Evolutionary conservation across 2,329 filamentous ascomycete genomes (phyloP), one percentile per base, ranked within the genome.

Genomic region (Colletotrichum sp.): DNA sequence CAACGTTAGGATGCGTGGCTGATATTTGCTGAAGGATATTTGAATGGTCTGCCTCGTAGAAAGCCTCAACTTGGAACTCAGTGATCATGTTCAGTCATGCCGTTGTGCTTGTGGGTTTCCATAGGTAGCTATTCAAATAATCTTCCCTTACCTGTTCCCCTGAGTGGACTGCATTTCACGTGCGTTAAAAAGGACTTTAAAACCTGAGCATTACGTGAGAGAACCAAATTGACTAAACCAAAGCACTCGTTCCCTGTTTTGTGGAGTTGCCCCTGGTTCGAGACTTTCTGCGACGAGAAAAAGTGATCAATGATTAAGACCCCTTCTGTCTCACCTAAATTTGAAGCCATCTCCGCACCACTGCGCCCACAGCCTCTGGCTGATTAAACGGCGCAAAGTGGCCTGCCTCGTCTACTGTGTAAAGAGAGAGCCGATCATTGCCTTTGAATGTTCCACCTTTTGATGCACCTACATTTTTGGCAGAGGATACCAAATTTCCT

Each of bases 301-400:
- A 32, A 39, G 9, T n/a, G 1, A 12, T 48, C 18, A 12, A 4
- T 22, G 18, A 4, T 0, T 7, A 9, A 2, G 43, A 4, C 10
- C 0, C 3, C 10, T 48, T 48, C 18, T 13, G 0, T 48, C 43
- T 4, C 1, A 0, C 5, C 39, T 48, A 48, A 0, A 2, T 48
- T 1, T 48, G n/a, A 48, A 48, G n/a, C 43, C 43, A 48, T 0
- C 2, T 48, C 0, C 43, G n/a, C 43, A 48, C 43, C n/a, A 48
- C 43, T 0, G 43, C 43, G 43, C 43, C 43, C n/a, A 48, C 43
- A 22, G 43, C 43, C 10, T 48, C 43, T 22, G 43, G 43, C 6
- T 48, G 43, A 48, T 48, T 10, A 48, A 48, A 48, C 2, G 43
- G 43, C n/a, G 43, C 43, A 48, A 48, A 48, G 43, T 48, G 43